Evolutionary conservation across 805 yeast species (phyloP).

Genomic region (Wickerhamiella australiensis): DNA sequence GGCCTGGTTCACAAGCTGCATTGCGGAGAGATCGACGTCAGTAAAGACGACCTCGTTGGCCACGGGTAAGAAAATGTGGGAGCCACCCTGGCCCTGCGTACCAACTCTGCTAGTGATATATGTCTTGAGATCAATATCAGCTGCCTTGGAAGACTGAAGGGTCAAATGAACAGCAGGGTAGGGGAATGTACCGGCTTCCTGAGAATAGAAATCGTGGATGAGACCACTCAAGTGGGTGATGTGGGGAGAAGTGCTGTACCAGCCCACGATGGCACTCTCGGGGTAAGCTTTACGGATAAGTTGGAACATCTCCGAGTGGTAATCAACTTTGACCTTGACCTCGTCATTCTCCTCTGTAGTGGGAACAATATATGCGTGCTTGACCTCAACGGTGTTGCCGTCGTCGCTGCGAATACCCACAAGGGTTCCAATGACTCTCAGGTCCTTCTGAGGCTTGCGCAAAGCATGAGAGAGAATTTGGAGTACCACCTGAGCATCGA

Average conservation of each 20-base stretch:
- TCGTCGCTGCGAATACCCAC: conserved; percentile 76
- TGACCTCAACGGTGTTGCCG: conserved; percentile 59
- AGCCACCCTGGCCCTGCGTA: conserved; percentile 31
- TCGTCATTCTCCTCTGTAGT: conserved; percentile 65
- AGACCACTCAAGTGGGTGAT: conserved; percentile 63
- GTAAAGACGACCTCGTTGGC: conserved; percentile 49
- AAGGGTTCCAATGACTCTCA: conserved; percentile 67
- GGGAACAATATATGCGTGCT: conserved; percentile 71
- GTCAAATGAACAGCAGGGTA: conserved; percentile 71
- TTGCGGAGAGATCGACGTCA: conserved; percentile 38
- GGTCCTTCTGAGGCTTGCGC: conserved; percentile 42
- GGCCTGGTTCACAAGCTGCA: conserved; percentile 29
- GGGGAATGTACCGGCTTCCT: conserved; percentile 57
- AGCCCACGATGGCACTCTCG: conserved; percentile 66
- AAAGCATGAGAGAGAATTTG: conserved; percentile 62
- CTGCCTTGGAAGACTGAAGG: conserved; percentile 43
- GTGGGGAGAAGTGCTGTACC: conserved; percentile 52
- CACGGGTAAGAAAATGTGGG: conserved; percentile 63
- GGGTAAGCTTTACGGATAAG: conserved; percentile 69
- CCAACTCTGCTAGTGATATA: conserved; percentile 72
- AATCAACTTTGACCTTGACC: conserved; percentile 63
- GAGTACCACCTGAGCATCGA: conserved; percentile 61
- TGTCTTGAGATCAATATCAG: conserved; percentile 48
- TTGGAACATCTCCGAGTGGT: conserved; percentile 56
- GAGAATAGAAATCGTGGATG: conserved; percentile 71